A percentile compares a stretch with the other conserved stretches of the same genome.
Conservation (phyloP, 176 grass and related monocot genomes). For the Pontederia paniculata region DNA sequence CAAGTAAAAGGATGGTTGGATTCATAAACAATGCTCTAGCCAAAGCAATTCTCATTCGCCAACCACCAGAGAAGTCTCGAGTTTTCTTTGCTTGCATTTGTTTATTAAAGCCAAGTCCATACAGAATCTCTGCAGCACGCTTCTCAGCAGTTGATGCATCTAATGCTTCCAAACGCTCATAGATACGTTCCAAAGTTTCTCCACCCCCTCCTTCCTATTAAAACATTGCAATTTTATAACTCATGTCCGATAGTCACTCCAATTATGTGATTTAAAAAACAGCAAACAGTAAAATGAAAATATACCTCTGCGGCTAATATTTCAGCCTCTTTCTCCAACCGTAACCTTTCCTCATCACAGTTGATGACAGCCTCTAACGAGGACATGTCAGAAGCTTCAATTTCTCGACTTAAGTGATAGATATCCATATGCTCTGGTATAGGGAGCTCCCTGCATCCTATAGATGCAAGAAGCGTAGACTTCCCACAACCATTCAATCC, state of each 20-base stretch:
- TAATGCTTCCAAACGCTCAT: slow-evolving; percentile 73
- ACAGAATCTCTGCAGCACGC: slow-evolving; percentile 83
- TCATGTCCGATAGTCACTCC: not conserved
- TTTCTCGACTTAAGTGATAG: slow-evolving; percentile 67
- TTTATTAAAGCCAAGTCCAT: slow-evolving; percentile 85
- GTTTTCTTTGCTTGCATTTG: slow-evolving; percentile 98
- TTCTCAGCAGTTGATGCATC: slow-evolving; percentile 95
- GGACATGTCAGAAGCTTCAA: slow-evolving; percentile 97
- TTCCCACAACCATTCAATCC: slow-evolving; percentile 97
- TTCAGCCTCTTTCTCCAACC: slow-evolving; percentile 89
- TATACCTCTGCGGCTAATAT: slow-evolving; percentile 49
- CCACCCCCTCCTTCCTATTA: slow-evolving; percentile 72
- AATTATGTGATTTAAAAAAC: not conserved
- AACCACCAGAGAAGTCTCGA: slow-evolving; percentile 79
- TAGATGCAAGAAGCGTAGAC: slow-evolving; percentile 78
- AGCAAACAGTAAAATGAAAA: not conserved
- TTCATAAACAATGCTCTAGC: slow-evolving; percentile 94
- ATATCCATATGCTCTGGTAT: slow-evolving; percentile 99
- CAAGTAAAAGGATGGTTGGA: slow-evolving; percentile 83
- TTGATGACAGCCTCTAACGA: slow-evolving; percentile 67
- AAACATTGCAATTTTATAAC: not conserved
- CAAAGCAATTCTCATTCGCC: slow-evolving; percentile 95
- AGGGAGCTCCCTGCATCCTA: slow-evolving; percentile 78
- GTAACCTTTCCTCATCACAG: slow-evolving; percentile 89
- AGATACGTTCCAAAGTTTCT: slow-evolving; percentile 69